Evolutionary conservation across 192 early-diverging fungal species (phyloP), one percentile per base, ranked within the genome.

Genomic region (Podila clonocystis): DNA sequence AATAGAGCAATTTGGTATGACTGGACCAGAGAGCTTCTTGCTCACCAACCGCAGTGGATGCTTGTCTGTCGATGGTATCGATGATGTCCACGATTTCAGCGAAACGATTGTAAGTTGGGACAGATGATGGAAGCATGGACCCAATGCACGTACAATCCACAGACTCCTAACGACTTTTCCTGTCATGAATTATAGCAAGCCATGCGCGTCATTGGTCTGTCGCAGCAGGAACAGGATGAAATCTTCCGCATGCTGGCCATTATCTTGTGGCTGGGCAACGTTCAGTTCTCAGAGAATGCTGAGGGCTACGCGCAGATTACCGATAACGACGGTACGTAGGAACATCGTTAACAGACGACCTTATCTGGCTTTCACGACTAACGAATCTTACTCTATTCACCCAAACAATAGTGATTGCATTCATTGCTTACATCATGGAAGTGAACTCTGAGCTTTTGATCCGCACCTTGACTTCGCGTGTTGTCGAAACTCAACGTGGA

Each of bases 221-320:
- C 90, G 17, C 84, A 89, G 38, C 82, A 87, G 19, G 95, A 99
- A 68, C 94, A 97, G 84, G 88, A 89, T 69, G 88, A 93, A 36
- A 94, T 99, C 50, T 94, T 97, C 79, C 88, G 94, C 65, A 97
- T 99, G 85, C 84, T 99, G 45, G 94, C 97, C 12, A 94, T 93
- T 45, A 93, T 99, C 71, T 87, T 99, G 78, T 98, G 98, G 92
- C 85, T 99, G 45, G 98, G 98, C 65, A 99, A 99, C 75, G 86
- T 97, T 29, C 88, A 93, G 61, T 99, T 99, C 82, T 73, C 74
- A 24, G 97, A 98, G 78, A 91, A 92, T 63, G 91, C 92, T 70
- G 88, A 92, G 41, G 95, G 94, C 13, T 89, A 89, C 67, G 86
- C 93, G 13, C 73, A 74, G 31, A 84, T 95, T 59, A 83, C 83